Evolutionary conservation across 2,329 filamentous ascomycete genomes (phyloP), one percentile per base, ranked within the genome.

Genomic region (Bimuria novae-zelandiae): DNA sequence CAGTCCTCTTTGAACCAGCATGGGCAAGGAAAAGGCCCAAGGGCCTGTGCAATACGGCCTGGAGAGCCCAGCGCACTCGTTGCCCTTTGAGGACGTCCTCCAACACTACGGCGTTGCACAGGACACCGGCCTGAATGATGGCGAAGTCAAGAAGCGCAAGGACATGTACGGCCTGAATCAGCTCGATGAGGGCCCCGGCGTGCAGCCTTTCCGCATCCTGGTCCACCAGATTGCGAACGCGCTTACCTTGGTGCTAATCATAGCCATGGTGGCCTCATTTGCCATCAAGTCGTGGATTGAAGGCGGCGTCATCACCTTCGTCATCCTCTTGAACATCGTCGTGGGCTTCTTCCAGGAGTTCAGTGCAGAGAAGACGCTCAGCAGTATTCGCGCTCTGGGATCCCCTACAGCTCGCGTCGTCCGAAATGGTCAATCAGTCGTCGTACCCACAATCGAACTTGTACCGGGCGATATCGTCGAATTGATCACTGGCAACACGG

Each of bases 141-240:
- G 76, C 8, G 83, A 89, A 65, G 87, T 89, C 30, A 65, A 67
- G 52, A 45, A 60, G 12, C 63, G 68, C 16, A 62, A 63, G 22
- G 59, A 65, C n/a, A 65, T 70, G 55, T 84, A 87, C 66, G 87
- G 87, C 49, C 80, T 73, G 30, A 92, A 92, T 75, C 87, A 90
- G 69, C 79, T 92, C 29, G 84, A 91, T 40, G 83, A 90, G 12
- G 87, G 83, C 43, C 86, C 82, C 37, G 84, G 84, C 36, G 85
- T 92, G 44, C 83, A 69, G 81, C 87, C 89, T 79, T 88, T 81
- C 64, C 92, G 88, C 66, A 89, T 92, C 45, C 76, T 92, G 44
- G 77, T 88, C 52, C 86, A 88, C 64, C 89, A 92, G 69, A 74
- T 90, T 17, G 84, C 86, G 69, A 92, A 92, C 78, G 88, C 89